phyloP scores from a whole-genome alignment of 2,329 filamentous ascomycete genomes.

The Escovopsis weberi region DNA sequence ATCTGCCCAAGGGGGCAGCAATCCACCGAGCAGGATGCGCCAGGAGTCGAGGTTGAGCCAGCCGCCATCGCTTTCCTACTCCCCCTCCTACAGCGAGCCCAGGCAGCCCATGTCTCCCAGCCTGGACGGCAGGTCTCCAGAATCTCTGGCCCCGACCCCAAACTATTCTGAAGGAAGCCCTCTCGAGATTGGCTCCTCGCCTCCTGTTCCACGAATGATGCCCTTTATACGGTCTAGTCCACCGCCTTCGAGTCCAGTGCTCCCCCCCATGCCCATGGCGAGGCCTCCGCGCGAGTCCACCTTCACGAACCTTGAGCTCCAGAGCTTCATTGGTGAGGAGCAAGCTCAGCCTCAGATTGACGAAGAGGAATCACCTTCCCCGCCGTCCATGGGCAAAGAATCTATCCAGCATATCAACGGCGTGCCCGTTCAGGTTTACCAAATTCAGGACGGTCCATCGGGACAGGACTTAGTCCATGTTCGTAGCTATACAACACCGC shows the following conservation, averaged over 20 bases:
- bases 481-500: constrained; percentile 14
- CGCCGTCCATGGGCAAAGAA: constrained; percentile 11
- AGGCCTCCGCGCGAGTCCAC: constrained; percentile 59
- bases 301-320: constrained; percentile 67
- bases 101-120: constrained; percentile 26
- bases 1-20: constrained; percentile 19
- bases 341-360: constrained; percentile 27
- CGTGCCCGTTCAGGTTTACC: constrained; percentile 30
- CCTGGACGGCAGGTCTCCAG: constrained; percentile 40
- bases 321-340: constrained; percentile 55
- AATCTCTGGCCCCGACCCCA: constrained; percentile 37
- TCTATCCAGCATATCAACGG: constrained; percentile 18
- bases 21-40: constrained; percentile 26
- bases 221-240: constrained; percentile 44
- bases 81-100: constrained; percentile 25
- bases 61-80: constrained; percentile 32
- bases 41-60: constrained; percentile 45
- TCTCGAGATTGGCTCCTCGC: constrained; percentile 76
- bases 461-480: constrained; percentile 23
- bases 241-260: constrained; percentile 64
- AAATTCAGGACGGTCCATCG: constrained; percentile 20
- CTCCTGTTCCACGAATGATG: constrained; percentile 57
- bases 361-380: constrained; percentile 1
- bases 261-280: constrained; percentile 47
- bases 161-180: constrained; percentile 52